Base-by-base conservation (phyloP, 257 asterid genomes). In the Forsythia suspensa region DNA sequence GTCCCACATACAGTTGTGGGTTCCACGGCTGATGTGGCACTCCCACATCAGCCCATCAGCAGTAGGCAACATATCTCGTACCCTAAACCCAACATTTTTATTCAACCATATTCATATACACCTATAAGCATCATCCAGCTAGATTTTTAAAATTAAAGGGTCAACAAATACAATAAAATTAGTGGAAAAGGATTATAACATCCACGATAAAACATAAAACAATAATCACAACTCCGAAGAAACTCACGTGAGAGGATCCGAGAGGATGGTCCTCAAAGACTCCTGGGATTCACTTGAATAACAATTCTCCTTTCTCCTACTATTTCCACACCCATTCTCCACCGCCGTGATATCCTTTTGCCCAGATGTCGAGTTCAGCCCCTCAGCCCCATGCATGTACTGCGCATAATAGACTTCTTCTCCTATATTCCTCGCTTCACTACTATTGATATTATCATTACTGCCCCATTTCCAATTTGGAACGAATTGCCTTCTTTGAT, bases 181-280 rank as follows among this genome's bases (percentile, higher is more conserved):
- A 16, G 43, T 69, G 16, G 38, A 34, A 68, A 46, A 29, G 15
- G 12, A 44, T 20, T 24, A 70, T 4, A 44, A 52, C 46, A 4
- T 15, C 39, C 24, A 72, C 1, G n/a, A 71, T 3, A 3, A 44
- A 46, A 43, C 44, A 43, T 43, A 67, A 39, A 68, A 73, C 43
- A 34, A 81, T 8, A 71, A 5, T 20, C 76, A 72, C n/a, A 16
- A 13, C 24, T 16, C 3, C 40, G 52, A 83, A 66, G 82, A 69
- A 44, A 80, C 97, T 75, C 85, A 94, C 98, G 97, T 89, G 24
- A 96, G 57, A 77, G 98, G 98, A 85, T 96, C 99, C 2, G 96
- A 90, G 20, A 96, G 87, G 80, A 89, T 91, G 59, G 87, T 83
- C 86, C 96, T 94, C 86, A 96, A 83, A 0, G 97, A 82, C 76